These are phyloP conservation scores for Colletotrichum cuscutae DNA, from an alignment of 2,329 filamentous ascomycete genomes.

Conservation along the genomic window DNA sequence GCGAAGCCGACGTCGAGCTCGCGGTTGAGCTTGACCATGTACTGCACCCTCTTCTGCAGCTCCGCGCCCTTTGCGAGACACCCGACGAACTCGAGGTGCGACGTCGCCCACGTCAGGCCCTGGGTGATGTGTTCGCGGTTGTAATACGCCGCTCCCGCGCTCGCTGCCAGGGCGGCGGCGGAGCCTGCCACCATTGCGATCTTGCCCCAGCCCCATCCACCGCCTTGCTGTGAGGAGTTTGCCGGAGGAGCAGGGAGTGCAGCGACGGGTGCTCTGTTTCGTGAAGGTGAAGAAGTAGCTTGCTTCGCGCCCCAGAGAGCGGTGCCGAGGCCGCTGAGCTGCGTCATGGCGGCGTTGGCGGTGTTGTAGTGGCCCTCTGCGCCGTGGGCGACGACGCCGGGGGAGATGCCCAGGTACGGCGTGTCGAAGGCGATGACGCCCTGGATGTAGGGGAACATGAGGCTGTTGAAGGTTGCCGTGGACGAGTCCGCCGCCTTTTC, in stretches of 20 bases:
- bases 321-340: slow-evolving; percentile 73
- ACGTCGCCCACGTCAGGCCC: slow-evolving; percentile 84
- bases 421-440: slow-evolving; percentile 95
- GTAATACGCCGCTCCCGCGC: slow-evolving; percentile 85
- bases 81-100: slow-evolving; percentile 93
- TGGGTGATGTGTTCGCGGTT: slow-evolving; percentile 83
- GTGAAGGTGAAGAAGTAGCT: slow-evolving; percentile 42
- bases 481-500: slow-evolving; percentile 45
- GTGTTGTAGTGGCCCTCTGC: slow-evolving; percentile 89
- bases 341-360: slow-evolving; percentile 74
- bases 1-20: slow-evolving; percentile 80
- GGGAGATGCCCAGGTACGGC: slow-evolving; percentile 85
- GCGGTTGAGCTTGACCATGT: slow-evolving; percentile 70
- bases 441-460: slow-evolving; percentile 95
- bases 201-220: slow-evolving; percentile 86
- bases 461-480: slow-evolving; percentile 58
- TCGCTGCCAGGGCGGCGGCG: slow-evolving; percentile 82
- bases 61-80: slow-evolving; percentile 88
- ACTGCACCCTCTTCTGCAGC: slow-evolving; percentile 77
- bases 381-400: slow-evolving; percentile 84
- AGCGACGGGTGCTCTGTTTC: slow-evolving; percentile 47
- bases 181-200: slow-evolving; percentile 89
- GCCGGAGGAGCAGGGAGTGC: slow-evolving; percentile 47
- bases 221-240: slow-evolving; percentile 45
- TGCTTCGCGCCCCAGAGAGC: slow-evolving; percentile 71